phyloP scores from a whole-genome alignment of 1,139 yeast species.

The Protomyces lactucae-debilis region DNA sequence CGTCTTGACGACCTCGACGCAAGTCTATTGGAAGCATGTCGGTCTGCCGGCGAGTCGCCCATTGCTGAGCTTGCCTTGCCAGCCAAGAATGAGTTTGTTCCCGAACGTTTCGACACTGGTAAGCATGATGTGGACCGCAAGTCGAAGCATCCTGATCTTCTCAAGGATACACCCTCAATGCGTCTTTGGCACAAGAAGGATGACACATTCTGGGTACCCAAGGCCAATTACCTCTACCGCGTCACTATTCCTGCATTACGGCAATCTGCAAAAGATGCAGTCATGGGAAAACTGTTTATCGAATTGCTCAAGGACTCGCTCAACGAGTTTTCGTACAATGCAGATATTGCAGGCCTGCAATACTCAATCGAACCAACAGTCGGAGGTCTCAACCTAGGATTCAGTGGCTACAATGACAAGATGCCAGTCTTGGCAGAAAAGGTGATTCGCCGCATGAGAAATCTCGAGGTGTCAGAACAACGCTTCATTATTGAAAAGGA shows the following conservation, averaged over 20 bases:
- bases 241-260: conserved; percentile 57
- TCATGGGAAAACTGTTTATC: conserved; percentile 57
- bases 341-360: conserved; percentile 71
- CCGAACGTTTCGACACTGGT: conserved; percentile 63
- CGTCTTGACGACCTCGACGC: conserved; percentile 47
- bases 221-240: conserved; percentile 63
- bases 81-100: conserved; percentile 67
- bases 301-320: conserved; percentile 71
- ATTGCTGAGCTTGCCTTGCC: conserved; percentile 58
- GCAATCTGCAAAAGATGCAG: conserved; percentile 52
- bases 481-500: conserved; percentile 67
- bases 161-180: conserved; percentile 44
- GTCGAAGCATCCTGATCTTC: conserved; percentile 48
- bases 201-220: conserved; percentile 84
- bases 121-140: conserved; percentile 43
- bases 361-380: conserved; percentile 56
- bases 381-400: conserved; percentile 64
- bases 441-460: conserved; percentile 52
- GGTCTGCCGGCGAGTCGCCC: conserved; percentile 40
- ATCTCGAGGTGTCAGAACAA: conserved; percentile 49
- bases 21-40: conserved; percentile 40
- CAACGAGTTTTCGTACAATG: conserved; percentile 74
- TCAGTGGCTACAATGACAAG: conserved; percentile 82
- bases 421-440: conserved; percentile 57
- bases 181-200: conserved; percentile 87